Conservation (phyloP, 1,139 yeast genomes). For the Scheffersomyces quercinus region DNA sequence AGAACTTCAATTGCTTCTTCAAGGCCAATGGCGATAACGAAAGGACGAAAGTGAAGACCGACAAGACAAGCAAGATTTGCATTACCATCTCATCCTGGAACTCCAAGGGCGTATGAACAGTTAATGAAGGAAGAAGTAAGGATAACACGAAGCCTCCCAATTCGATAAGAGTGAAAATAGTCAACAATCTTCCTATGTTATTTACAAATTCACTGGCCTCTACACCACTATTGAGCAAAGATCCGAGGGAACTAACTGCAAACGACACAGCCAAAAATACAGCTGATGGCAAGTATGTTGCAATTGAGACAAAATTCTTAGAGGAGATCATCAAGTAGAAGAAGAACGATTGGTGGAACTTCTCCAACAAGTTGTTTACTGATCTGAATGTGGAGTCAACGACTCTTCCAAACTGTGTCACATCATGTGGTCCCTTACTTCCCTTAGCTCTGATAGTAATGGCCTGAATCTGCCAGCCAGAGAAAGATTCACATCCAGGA, state of each 20-base stretch:
- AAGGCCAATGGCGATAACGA: conserved; percentile 20
- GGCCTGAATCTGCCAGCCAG: conserved; percentile 96
- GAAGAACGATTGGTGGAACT: conserved; percentile 95
- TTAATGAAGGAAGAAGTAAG: conserved; percentile 27
- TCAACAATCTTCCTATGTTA: conserved; percentile 27
- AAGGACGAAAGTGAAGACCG: conserved; percentile 17
- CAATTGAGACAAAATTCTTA: conserved; percentile 81
- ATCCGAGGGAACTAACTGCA: conserved; percentile 68
- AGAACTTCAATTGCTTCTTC: conserved; percentile 10
- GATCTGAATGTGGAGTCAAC: conserved; percentile 87
- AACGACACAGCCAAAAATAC: conserved; percentile 69
- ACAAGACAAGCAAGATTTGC: conserved; percentile 19
- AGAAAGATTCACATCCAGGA: conserved; percentile 84
- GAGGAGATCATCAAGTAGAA: conserved; percentile 86
- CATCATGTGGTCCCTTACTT: conserved; percentile 61
- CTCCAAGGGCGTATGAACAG: conserved; percentile 11
- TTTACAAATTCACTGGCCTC: conserved; percentile 21
- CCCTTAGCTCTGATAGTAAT: conserved; percentile 74
- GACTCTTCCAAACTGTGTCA: conserved; percentile 89
- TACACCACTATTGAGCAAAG: conserved; percentile 49
- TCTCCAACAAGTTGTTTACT: conserved; percentile 88
- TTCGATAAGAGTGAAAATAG: conserved; percentile 37
- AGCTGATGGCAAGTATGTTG: conserved; percentile 89
- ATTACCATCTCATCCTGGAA: conserved; percentile 16
- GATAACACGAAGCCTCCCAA: conserved; percentile 29